Conservation (phyloP, 441 rosid genomes). For the Brassica hybrid region DNA sequence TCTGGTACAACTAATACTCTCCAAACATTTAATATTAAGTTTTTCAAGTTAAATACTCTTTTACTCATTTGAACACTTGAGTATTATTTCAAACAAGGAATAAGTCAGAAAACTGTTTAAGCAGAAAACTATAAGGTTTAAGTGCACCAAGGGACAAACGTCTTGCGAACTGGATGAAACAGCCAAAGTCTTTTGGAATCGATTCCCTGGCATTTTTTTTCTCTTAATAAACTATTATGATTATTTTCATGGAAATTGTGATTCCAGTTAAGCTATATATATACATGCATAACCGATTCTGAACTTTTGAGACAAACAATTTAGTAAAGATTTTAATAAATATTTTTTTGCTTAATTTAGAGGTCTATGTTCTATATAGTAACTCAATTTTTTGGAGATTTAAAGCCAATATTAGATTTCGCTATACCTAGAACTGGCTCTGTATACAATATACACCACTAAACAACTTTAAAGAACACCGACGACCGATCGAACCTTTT, state of each 20-base stretch:
- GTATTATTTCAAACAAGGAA: constrained; percentile 27
- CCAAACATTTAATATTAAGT: background rate
- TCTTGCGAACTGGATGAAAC: constrained; percentile 36
- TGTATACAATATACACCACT: background rate
- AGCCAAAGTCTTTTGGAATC: constrained; percentile 40
- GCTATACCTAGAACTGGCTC: background rate
- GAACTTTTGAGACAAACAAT: background rate
- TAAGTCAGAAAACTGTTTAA: constrained; percentile 26
- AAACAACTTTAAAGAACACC: constrained; percentile 16
- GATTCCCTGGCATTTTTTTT: constrained; percentile 34
- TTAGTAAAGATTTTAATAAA: too few species aligned
- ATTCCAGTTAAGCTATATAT: constrained; percentile 27
- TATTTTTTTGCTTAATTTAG: background rate
- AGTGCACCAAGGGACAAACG: constrained; percentile 43
- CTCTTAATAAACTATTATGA: background rate
- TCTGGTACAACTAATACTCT: constrained; percentile 38
- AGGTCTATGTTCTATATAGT: too few species aligned
- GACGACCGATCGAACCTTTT: constrained; percentile 17
- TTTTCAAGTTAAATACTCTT: constrained; percentile 14
- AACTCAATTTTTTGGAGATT: background rate
- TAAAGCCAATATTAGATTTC: background rate
- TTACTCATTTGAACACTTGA: background rate
- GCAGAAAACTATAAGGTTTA: constrained; percentile 21
- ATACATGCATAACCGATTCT: background rate
- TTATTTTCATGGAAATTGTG: constrained; percentile 25